A percentile compares a stretch with the other conserved stretches of the same genome.
phyloP scores from a whole-genome alignment of 2,329 filamentous ascomycete species.

The Spiromastix sp. region DNA sequence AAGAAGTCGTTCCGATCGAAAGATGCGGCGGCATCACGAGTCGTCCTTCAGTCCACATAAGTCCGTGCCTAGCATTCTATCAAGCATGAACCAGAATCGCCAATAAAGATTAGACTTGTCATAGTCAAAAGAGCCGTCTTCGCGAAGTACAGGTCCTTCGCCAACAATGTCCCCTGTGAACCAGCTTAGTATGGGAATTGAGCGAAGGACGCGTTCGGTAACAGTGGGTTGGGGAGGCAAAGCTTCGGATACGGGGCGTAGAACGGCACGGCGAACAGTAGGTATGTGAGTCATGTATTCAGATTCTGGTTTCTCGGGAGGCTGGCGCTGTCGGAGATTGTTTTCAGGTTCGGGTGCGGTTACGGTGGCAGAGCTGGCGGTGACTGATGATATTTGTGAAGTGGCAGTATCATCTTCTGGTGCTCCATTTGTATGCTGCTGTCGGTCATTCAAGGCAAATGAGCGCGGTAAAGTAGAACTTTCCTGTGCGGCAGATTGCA shows the following conservation, averaged over 20 bases:
- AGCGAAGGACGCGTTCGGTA: slow-evolving; percentile 52
- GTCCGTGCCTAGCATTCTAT: slow-evolving; percentile 47
- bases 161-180: slow-evolving; percentile 49
- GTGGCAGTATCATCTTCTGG: slow-evolving; percentile 5
- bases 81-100: slow-evolving; percentile 49
- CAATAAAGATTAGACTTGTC: slow-evolving; percentile 51
- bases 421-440: slow-evolving; percentile 12
- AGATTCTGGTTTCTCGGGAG: slow-evolving; percentile 21
- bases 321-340: slow-evolving; percentile 20
- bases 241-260: slow-evolving; percentile 60
- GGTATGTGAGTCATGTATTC: slow-evolving; percentile 51
- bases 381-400: slow-evolving; percentile 28
- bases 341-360: slow-evolving; percentile 16
- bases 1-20: no score
- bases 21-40: slow-evolving; percentile 19
- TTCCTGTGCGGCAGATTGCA: slow-evolving; percentile 23
- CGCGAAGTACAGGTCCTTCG: slow-evolving; percentile 34
- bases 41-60: slow-evolving; percentile 50
- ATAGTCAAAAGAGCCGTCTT: slow-evolving; percentile 55
- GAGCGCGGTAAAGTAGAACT: slow-evolving; percentile 30
- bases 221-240: slow-evolving; percentile 58
- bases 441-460: slow-evolving; percentile 28
- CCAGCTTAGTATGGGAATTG: slow-evolving; percentile 61
- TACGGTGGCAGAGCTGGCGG: slow-evolving; percentile 33
- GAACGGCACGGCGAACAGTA: slow-evolving; percentile 52